phyloP scores from a whole-genome alignment of 768 basidiomycete genomes.

The Neoboletus magnificus region DNA sequence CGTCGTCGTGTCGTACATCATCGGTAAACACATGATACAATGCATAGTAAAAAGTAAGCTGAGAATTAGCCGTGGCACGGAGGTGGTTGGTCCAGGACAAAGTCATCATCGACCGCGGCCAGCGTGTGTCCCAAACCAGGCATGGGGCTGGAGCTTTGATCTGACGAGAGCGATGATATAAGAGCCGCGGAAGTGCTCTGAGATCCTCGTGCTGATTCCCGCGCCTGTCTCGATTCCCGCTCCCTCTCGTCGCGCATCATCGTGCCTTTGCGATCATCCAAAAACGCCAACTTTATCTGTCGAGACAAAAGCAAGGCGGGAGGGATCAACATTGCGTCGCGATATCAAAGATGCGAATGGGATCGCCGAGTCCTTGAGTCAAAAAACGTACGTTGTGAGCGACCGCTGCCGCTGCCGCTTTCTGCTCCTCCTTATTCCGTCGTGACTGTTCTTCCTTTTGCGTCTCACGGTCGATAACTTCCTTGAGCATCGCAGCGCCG shows the following conservation, averaged over 20 bases:
- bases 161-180: neutral
- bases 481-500: slow-evolving; percentile 64
- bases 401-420: slow-evolving; percentile 51
- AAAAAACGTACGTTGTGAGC: slow-evolving; percentile 50
- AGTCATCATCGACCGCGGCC: slow-evolving; percentile 2
- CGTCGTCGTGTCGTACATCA: neutral
- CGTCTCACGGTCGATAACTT: slow-evolving; percentile 52
- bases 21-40: slow-evolving; percentile 6
- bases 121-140: slow-evolving; percentile 26
- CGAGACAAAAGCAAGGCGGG: neutral
- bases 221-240: slow-evolving; percentile 44
- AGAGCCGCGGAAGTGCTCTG: neutral
- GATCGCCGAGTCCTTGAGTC: neutral
- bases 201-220: slow-evolving; percentile 25
- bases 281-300: slow-evolving; percentile 74
- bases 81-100: slow-evolving; percentile 17
- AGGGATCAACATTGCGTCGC: neutral
- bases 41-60: neutral
- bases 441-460: slow-evolving; percentile 46
- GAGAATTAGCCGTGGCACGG: slow-evolving; percentile 15
- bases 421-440: slow-evolving; percentile 53
- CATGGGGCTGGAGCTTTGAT: slow-evolving; percentile 12
- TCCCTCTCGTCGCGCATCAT: slow-evolving; percentile 57
- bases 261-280: slow-evolving; percentile 72
- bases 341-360: neutral